Evolutionary conservation across 202 grass and related monocot species (phyloP).

Genomic region (Panicum hallii): DNA sequence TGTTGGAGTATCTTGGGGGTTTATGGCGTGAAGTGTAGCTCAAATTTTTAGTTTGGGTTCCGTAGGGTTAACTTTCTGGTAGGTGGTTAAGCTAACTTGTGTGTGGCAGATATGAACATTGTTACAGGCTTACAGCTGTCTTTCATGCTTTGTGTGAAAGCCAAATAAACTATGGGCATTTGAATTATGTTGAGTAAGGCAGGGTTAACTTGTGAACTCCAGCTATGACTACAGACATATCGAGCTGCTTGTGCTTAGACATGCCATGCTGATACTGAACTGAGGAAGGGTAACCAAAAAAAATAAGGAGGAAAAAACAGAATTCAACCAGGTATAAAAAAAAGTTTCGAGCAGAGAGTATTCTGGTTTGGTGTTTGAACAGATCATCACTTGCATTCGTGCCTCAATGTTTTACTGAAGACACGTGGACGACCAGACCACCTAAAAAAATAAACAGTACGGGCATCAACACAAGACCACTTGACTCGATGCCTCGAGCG

Average conservation of each 20-base stretch:
- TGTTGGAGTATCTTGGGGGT: neutral
- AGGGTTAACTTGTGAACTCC: neutral
- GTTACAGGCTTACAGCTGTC: too few relatives aligned
- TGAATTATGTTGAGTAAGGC: neutral
- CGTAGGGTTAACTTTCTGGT: neutral
- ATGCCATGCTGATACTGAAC: neutral
- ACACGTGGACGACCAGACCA: neutral
- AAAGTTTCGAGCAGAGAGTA: neutral
- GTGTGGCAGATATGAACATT: too few relatives aligned
- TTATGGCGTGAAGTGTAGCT: neutral
- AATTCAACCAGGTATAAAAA: too few relatives aligned
- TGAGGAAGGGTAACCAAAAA: too few relatives aligned
- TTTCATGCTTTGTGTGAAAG: too few relatives aligned
- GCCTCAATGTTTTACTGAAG: neutral
- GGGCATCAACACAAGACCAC: neutral
- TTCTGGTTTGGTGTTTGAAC: neutral
- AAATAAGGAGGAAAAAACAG: too few relatives aligned
- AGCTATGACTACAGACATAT: neutral
- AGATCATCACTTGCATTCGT: neutral
- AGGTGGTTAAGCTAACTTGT: neutral
- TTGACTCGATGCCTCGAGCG: neutral
- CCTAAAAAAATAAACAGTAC: neutral
- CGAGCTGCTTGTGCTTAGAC: neutral
- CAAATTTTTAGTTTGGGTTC: neutral
- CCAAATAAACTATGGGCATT: too few relatives aligned